These are phyloP conservation scores for Ajuga chamaepitys DNA, from an alignment of 257 asterid species.

Conservation along the genomic window DNA sequence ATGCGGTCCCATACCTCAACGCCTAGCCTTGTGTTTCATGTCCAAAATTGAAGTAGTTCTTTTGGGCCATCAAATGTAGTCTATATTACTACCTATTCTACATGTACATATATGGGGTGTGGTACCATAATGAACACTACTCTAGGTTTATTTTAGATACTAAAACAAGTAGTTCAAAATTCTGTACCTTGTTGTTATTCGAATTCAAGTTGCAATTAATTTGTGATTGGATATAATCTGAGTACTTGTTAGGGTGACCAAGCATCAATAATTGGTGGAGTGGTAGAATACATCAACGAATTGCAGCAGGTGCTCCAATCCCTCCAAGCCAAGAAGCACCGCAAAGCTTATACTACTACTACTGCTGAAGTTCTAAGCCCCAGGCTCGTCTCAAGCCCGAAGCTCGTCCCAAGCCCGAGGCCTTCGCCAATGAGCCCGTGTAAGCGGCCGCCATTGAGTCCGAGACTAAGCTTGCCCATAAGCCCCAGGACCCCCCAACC, in stretches of 20 bases:
- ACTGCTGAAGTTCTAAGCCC: constrained; percentile 48
- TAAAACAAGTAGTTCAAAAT: no score
- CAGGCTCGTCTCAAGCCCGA: constrained; percentile 36
- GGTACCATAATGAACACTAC: no score
- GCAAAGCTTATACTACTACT: constrained; percentile 55
- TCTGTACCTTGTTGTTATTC: no score
- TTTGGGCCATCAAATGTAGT: no score
- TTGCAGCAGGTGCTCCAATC: constrained; percentile 69
- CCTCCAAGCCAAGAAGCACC: constrained; percentile 67
- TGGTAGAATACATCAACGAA: constrained; percentile 78
- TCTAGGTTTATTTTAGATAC: no score
- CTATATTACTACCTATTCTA: no score
- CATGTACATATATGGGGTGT: no score
- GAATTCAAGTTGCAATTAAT: no score
- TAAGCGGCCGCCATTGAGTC: constrained; percentile 65
- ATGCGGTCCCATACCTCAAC: no score
- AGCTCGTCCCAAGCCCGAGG: constrained; percentile 11
- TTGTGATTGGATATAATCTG: no score
- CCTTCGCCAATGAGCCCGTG: constrained; percentile 42
- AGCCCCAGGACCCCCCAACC: constrained; percentile 86
- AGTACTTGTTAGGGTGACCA: constrained; percentile 72
- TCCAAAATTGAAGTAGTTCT: no score
- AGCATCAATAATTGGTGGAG: constrained; percentile 92
- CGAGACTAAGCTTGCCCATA: constrained; percentile 54
- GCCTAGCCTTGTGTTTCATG: no score